These are phyloP conservation scores for Claviceps sp. DNA, from an alignment of 2,329 filamentous ascomycete genomes.

Conservation along the genomic window DNA sequence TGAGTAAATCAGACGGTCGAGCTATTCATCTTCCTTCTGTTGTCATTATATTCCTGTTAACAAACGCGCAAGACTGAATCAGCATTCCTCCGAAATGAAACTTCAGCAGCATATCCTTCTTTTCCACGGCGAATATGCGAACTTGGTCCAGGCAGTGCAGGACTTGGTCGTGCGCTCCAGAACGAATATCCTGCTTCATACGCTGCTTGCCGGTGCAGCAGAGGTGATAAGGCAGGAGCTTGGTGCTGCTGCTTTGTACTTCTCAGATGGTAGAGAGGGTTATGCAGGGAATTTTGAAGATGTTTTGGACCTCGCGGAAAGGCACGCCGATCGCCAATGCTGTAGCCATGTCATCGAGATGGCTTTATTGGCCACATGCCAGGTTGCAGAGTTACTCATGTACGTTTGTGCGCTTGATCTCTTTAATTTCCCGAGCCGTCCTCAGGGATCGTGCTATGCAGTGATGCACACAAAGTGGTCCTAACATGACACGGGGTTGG, in stretches of 20 bases:
- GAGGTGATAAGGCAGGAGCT: background rate
- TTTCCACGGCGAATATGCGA: background rate
- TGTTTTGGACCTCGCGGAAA: background rate
- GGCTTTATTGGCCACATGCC: background rate
- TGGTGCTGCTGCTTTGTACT: background rate
- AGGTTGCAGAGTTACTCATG: background rate
- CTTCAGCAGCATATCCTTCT: background rate
- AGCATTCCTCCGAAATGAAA: background rate
- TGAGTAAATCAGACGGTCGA: no score
- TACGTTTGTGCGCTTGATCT: background rate
- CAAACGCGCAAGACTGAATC: background rate
- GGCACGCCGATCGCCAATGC: background rate
- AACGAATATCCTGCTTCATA: background rate
- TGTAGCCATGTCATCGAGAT: background rate
- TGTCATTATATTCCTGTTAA: background rate
- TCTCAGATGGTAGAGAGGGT: background rate
- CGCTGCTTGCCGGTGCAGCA: background rate
- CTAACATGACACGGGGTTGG: background rate
- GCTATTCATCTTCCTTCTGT: background rate
- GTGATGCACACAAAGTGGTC: no score
- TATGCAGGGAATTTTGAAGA: background rate
- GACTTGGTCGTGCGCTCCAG: background rate
- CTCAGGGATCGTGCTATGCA: no score
- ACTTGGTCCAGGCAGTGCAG: background rate
- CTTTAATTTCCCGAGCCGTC: background rate